phyloP scores from a whole-genome alignment of 2,329 filamentous ascomycete species.

The Rhynchosporium graminicola region DNA sequence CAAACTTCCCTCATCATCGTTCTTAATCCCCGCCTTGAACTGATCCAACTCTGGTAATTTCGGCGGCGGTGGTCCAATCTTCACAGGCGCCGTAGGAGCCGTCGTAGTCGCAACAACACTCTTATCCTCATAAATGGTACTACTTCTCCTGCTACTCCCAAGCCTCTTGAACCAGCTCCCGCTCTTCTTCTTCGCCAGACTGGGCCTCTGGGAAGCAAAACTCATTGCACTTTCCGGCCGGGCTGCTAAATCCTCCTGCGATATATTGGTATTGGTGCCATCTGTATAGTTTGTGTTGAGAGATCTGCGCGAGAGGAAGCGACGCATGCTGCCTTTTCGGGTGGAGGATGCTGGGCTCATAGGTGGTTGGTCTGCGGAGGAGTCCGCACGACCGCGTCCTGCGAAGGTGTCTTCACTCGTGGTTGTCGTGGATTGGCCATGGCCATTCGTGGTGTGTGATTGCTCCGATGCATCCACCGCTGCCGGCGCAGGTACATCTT shows the following conservation, averaged over 20 bases:
- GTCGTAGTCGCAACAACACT: slow-evolving; percentile 2
- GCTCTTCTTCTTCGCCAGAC: slow-evolving; percentile 34
- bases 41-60: slow-evolving; percentile 40
- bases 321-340: slow-evolving; percentile 42
- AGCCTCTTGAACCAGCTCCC: slow-evolving; percentile 40
- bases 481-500: slow-evolving; percentile 30
- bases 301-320: slow-evolving; percentile 42
- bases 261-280: slow-evolving; percentile 31
- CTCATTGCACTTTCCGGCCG: slow-evolving; percentile 38
- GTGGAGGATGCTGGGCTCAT: slow-evolving; percentile 37
- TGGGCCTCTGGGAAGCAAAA: slow-evolving; percentile 30
- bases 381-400: slow-evolving; percentile 28
- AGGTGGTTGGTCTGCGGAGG: slow-evolving; percentile 26
- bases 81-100: slow-evolving; percentile 2
- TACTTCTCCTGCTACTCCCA: slow-evolving; percentile 32
- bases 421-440: slow-evolving; percentile 21
- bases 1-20: slow-evolving; percentile 37
- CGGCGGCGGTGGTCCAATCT: slow-evolving; percentile 38
- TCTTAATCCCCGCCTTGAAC: slow-evolving; percentile 37
- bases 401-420: slow-evolving; percentile 25
- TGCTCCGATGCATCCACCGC: slow-evolving; percentile 16
- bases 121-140: slow-evolving; percentile 36
- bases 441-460: slow-evolving; percentile 9
- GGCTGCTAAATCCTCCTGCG: slow-evolving; percentile 35
- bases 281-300: slow-evolving; percentile 40